Evolutionary conservation across 2,329 filamentous ascomycete species (phyloP), one percentile per base, ranked within the genome.

Genomic region (Scytalidium lignicola): DNA sequence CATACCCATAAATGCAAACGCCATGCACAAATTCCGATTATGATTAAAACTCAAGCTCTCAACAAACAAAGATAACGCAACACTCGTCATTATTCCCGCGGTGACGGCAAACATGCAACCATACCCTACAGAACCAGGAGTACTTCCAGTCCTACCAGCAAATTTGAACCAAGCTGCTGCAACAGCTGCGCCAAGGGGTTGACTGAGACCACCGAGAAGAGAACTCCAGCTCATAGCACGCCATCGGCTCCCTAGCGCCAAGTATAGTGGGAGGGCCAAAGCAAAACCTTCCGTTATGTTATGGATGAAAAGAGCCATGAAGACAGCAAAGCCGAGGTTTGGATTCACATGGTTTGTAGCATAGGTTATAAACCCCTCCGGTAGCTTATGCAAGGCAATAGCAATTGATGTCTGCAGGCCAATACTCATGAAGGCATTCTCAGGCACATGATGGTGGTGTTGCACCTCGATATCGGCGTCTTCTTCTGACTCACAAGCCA

Each of bases 201-300:
- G 93, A 45, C 83, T 90, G 5, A 93, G 73, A 0, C 93, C 93
- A 10, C 93, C 93, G 0, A 99, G 74, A 0, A 96, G 65, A 9
- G 87, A 85, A 3, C 88, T 85, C 83, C 89, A 95, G 51, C 87
- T 69, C 72, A 97, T 93, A 17, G 93, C 92, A 59, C 84, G 86
- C 63, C 81, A 72, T 42, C 90, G 85, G 51, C 84, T 92, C 53
- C 85, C 80, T 26, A 96, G 80, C 1, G 93, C 93, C 61, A 99
- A 87, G 68, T 95, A 99, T 0, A 99, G 75, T 0, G 93, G 93
- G 1, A 99, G 72, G 0, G 90, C 90, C 78, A 99, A 86, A 53
- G 91, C 89, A 65, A 97, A 97, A 1, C 93, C 93, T 71, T 99
- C 93, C 22, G 90, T 91, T 62, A 99, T 95, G 70, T 97, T 99